A percentile compares a stretch with the other conserved stretches of the same genome.
Conservation (phyloP, 768 basidiomycete genomes). For the Russula lepida region DNA sequence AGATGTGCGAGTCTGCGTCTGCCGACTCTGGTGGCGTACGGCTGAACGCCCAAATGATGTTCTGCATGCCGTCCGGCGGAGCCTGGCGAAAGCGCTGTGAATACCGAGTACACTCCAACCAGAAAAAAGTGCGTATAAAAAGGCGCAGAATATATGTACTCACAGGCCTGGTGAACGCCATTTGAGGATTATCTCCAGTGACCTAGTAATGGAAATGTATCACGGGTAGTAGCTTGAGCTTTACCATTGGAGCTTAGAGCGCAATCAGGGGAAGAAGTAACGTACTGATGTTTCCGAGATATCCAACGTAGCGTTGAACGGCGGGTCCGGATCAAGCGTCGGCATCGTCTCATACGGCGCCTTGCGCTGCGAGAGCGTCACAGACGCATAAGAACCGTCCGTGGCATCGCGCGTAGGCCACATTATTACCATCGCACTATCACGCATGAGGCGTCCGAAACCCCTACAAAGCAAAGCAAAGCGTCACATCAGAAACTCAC, state of each 20-base stretch:
- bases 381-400: slow-evolving; percentile 35
- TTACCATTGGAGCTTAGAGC: background rate
- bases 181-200: background rate
- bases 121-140: too few relatives aligned
- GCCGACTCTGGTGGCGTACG: slow-evolving; percentile 39
- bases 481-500: background rate
- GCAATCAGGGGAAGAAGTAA: slow-evolving; percentile 13
- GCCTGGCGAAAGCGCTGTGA: slow-evolving; percentile 28
- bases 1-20: slow-evolving; percentile 37
- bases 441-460: slow-evolving; percentile 47
- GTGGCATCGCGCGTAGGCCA: slow-evolving; percentile 48
- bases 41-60: slow-evolving; percentile 56
- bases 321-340: slow-evolving; percentile 43
- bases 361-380: slow-evolving; percentile 59
- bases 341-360: slow-evolving; percentile 50
- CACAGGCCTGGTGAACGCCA: slow-evolving; percentile 14
- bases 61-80: slow-evolving; percentile 33
- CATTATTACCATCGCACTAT: slow-evolving; percentile 62
- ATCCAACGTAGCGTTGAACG: slow-evolving; percentile 39
- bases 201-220: background rate
- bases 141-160: slow-evolving; percentile 29
- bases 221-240: background rate
- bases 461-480: slow-evolving; percentile 34
- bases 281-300: slow-evolving; percentile 31
- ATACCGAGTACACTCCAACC: background rate